Evolutionary conservation across 345 rosid species (phyloP).

Genomic region (Rhodomyrtus tomentosa): DNA sequence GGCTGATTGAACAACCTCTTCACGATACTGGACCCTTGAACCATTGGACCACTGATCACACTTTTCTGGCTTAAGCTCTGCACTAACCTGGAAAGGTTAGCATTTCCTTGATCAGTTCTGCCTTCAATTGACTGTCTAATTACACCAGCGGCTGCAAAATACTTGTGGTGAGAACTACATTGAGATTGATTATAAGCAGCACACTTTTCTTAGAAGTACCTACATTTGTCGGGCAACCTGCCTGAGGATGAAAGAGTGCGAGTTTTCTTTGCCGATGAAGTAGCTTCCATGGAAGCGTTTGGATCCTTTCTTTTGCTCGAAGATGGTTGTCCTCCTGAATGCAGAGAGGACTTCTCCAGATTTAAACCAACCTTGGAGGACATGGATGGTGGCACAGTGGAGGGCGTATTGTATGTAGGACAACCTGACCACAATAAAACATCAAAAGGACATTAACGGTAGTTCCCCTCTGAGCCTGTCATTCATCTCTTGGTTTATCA

Average conservation of each 20-base stretch:
- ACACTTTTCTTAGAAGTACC: background rate
- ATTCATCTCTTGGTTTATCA: background rate
- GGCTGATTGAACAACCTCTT: slow-evolving; percentile 62
- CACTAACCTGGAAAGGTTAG: background rate
- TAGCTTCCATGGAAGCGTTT: slow-evolving; percentile 17
- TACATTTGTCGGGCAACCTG: slow-evolving; percentile 30
- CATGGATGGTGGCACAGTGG: slow-evolving; percentile 19
- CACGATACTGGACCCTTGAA: slow-evolving; percentile 39
- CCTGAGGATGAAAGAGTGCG: slow-evolving; percentile 13
- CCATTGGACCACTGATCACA: slow-evolving; percentile 5
- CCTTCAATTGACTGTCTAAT: background rate
- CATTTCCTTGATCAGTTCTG: slow-evolving; percentile 3
- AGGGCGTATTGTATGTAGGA: slow-evolving; percentile 16
- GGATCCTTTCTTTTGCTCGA: slow-evolving; percentile 39
- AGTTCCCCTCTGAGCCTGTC: background rate
- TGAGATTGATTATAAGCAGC: background rate
- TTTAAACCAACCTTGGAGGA: slow-evolving; percentile 12
- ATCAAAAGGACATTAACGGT: background rate
- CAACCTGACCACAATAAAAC: slow-evolving; percentile 18
- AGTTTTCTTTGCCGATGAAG: slow-evolving; percentile 32
- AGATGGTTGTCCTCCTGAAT: slow-evolving; percentile 11
- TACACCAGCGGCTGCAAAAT: background rate
- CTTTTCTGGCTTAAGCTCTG: slow-evolving; percentile 2
- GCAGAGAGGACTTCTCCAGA: slow-evolving; percentile 11
- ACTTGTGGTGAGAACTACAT: background rate